Evolutionary conservation across 2,329 filamentous ascomycete species (phyloP).

Genomic region (Monilinia laxa): DNA sequence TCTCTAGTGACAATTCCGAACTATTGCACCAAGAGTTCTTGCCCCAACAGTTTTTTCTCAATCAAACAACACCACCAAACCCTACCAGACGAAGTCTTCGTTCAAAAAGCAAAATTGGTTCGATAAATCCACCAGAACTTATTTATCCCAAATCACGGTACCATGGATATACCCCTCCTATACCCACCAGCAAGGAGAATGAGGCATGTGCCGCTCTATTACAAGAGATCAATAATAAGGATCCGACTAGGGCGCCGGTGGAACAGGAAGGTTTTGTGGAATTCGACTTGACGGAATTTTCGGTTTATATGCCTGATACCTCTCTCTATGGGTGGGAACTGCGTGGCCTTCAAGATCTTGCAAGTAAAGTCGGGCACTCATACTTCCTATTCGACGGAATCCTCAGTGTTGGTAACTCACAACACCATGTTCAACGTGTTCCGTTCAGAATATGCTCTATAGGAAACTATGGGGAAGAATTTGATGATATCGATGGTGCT

Average conservation of each 20-base stretch:
- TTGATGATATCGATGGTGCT: slow-evolving; percentile 49
- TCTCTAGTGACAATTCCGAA: neutral
- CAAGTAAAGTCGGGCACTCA: slow-evolving; percentile 42
- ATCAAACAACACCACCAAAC: neutral
- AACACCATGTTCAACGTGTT: slow-evolving; percentile 53
- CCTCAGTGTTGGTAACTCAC: slow-evolving; percentile 47
- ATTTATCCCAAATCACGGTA: slow-evolving; percentile 28
- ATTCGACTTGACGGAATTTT: slow-evolving; percentile 57
- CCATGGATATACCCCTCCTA: slow-evolving; percentile 23
- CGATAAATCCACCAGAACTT: slow-evolving; percentile 17
- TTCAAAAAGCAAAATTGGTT: neutral
- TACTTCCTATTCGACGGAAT: slow-evolving; percentile 60
- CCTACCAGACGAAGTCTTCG: neutral
- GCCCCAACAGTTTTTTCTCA: neutral
- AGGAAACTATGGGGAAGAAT: slow-evolving; percentile 59
- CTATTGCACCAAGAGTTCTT: neutral
- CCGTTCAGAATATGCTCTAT: slow-evolving; percentile 61
- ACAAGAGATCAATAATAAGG: slow-evolving; percentile 11
- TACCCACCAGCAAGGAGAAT: slow-evolving; percentile 25
- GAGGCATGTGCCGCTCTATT: slow-evolving; percentile 27
- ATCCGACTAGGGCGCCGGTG: neutral
- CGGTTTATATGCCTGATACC: slow-evolving; percentile 50
- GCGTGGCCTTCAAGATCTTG: slow-evolving; percentile 54
- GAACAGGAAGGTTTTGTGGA: slow-evolving; percentile 40
- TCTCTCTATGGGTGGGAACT: slow-evolving; percentile 49